Conservation (phyloP, 805 yeast species). For the Saccharomyces kudriavzevii region DNA sequence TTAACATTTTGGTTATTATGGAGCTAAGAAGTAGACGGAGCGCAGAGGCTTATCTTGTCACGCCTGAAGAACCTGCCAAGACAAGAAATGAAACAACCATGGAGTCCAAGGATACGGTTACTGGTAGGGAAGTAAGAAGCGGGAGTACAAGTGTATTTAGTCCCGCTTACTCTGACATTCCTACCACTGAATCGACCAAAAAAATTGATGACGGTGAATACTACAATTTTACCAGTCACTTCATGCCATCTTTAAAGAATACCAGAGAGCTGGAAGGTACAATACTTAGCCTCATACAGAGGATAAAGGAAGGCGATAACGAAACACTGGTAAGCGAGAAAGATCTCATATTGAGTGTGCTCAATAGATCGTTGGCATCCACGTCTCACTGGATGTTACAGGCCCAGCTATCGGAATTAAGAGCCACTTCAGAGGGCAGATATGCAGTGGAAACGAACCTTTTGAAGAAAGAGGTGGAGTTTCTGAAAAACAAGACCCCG, state of each 20-base stretch:
- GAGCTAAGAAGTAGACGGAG: conserved; percentile 4
- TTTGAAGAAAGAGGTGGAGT: conserved; percentile 21
- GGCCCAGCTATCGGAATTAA: conserved; percentile 22
- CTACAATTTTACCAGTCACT: not conserved
- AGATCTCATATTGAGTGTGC: conserved; percentile 15
- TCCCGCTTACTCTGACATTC: not conserved
- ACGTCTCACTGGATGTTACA: conserved; percentile 29
- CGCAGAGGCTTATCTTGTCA: conserved; percentile 14
- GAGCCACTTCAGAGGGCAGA: conserved; percentile 17
- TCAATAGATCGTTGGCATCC: conserved; percentile 23
- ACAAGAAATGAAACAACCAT: not conserved
- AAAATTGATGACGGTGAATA: not conserved
- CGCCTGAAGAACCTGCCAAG: conserved; percentile 19
- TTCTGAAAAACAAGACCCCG: conserved; percentile 11
- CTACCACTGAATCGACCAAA: not conserved
- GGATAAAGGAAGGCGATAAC: conserved; percentile 1
- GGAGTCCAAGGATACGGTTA: not conserved
- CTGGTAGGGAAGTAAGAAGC: not conserved
- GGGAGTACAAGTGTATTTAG: not conserved
- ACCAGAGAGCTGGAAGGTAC: conserved; percentile 21
- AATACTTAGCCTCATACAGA: conserved; percentile 11
- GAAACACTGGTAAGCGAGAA: conserved; percentile 4
- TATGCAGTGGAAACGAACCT: conserved; percentile 20
- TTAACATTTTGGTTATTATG: conserved; percentile 1
- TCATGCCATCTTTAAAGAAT: conserved; percentile 13